Base-by-base conservation (phyloP, 176 grass and related monocot genomes). In the Carex parvula region DNA sequence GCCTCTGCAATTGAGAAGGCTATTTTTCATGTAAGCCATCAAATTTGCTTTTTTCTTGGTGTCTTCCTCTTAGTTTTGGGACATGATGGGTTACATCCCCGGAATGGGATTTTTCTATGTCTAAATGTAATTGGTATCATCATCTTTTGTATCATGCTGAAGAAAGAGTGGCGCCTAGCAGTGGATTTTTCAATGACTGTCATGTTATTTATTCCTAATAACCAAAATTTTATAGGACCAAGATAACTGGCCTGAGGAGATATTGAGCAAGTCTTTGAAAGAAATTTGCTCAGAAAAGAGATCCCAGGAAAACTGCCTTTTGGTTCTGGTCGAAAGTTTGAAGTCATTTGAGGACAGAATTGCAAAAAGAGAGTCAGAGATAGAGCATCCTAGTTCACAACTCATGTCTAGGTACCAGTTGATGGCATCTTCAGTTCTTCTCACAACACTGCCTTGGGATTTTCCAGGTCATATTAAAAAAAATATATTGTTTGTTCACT, bases 391-490 rank as follows among this genome's bases (percentile, higher is more conserved):
- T 81, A 85, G 86, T 80, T 93, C 87, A 83, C 88, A 85, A 83
- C 90, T 98, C 80, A 95, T 91, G 84, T 69, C 87, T 82, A 94
- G 89, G 70, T 93, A 95, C 87, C 95, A 91, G 60, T 86, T 95
- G 84, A 98, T 98, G 92, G 92, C 90, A 82, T 98, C 95, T 66
- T 95, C 95, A 79, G 87, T 95, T 88, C 91, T 98, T 89, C 86
- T 95, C 79, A 88, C 95, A 87, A 93, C 95, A 69, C 86, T 98
- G 46, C 91, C 95, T 72, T 86, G 90, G 89, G 89, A 80, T 81
- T 98, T 98, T 89, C 91, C 91, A 89, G 92, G 95, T 98, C 48
- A 85, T 67, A 30, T 30, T 54, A 10, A 8, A 50, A 50, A 17
- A 54, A 44, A 62, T 6, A 6, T 39, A 83, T 61, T 82, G 30